Percentiles rank a stretch among this genome's conserved stretches.
Evolutionary conservation across 805 yeast genomes (phyloP).

Genomic region (Brettanomyces custersianus): DNA sequence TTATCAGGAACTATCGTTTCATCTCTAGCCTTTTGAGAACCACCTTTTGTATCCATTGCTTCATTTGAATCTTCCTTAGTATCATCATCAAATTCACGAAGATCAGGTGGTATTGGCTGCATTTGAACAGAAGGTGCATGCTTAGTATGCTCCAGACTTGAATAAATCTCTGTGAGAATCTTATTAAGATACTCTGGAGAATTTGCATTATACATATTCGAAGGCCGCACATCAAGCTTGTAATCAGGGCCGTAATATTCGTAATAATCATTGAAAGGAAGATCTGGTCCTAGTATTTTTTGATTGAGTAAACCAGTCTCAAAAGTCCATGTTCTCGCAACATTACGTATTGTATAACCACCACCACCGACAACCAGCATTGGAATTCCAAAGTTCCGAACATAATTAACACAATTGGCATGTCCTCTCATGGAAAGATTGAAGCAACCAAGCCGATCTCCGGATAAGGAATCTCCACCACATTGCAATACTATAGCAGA

Average conservation of each 20-base stretch:
- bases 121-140: conserved; percentile 96
- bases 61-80: conserved; percentile 67
- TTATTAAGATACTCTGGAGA: conserved; percentile 86
- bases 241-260: conserved; percentile 98
- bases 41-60: conserved; percentile 86
- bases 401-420: conserved; percentile 89
- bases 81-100: conserved; percentile 79
- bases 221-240: conserved; percentile 86
- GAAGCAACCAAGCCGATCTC: conserved; percentile 93
- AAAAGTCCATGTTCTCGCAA: conserved; percentile 89
- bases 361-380: conserved; percentile 96
- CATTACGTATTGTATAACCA: conserved; percentile 96
- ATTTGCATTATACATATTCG: conserved; percentile 95
- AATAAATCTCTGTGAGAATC: conserved; percentile 65
- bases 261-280: conserved; percentile 92
- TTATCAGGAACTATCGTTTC: conserved; percentile 58
- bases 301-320: conserved; percentile 87
- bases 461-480: conserved; percentile 96
- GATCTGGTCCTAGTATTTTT: conserved; percentile 63
- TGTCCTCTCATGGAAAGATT: conserved; percentile 90
- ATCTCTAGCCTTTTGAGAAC: conserved; percentile 80
- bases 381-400: conserved; percentile 80
- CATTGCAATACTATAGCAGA: conserved; percentile 95
- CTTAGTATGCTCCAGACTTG: conserved; percentile 80
- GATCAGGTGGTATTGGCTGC: conserved; percentile 80